Evolutionary conservation across 192 early-diverging fungal genomes (phyloP), one percentile per base, ranked within the genome.

Genomic region (Mortierella claussenii): DNA sequence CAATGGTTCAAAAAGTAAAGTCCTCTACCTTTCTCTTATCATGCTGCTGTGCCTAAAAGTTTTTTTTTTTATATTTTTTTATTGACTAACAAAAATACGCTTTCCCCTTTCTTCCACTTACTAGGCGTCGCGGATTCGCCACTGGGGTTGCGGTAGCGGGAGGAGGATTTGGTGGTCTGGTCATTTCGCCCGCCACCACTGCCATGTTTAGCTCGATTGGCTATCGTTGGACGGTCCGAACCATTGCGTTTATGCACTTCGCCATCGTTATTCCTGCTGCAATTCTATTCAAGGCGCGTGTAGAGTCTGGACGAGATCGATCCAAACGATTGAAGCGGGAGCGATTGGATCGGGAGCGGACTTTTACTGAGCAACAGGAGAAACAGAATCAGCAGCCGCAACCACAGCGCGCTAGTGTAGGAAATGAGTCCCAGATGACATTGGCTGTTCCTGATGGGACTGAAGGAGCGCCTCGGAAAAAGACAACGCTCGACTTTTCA

Each of bases 201-300:
- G 67, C 65, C 17, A 70, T 88, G 50, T 80, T 88, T 28, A 43
- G 36, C 10, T 44, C 15, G 7, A 63, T 88, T 15, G 87, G 87
- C 17, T 83, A 82, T 10, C 68, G 45, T 24, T 86, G 85, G 87
- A 79, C 87, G 4, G 81, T 88, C 12, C 80, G 87, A n/a, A 74
- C 80, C 3, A 79, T 82, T 9, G 87, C 80, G 0, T 67, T 86
- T 12, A 55, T 83, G 11, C 73, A 82, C 7, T 65, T 85, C 50
- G 87, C 34, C 0, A 62, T 85, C 23, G 53, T 83, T 36, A 60
- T 80, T 0, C 69, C 80, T 2, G 76, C 79, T 7, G 63, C 82
- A 26, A 40, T 70, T 26, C 82, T 86, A 5, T 70, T 87, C 73
- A 80, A 73, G 30, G 70, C 69, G 9, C n/a, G 71, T 0, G 48